Conservation (phyloP, 2,329 filamentous ascomycete species). For the Aspergillus luchuensis region DNA sequence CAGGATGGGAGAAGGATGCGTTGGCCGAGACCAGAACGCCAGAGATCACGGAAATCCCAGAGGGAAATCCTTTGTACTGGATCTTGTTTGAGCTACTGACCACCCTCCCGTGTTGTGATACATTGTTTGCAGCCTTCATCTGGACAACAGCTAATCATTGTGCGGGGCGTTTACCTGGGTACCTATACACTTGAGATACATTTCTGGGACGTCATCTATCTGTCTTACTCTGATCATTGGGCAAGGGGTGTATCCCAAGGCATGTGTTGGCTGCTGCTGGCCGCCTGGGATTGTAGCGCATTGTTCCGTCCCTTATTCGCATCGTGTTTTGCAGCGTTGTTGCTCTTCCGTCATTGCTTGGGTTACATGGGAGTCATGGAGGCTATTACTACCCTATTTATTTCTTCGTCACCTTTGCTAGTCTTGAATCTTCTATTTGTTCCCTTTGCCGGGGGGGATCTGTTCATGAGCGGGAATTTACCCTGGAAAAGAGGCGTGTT, state of each 20-base stretch:
- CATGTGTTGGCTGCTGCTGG: conserved; percentile 16
- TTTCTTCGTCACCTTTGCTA: background rate
- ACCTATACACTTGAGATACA: conserved; percentile 27
- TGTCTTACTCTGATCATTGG: conserved; percentile 13
- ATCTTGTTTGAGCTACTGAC: background rate
- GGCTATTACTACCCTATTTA: background rate
- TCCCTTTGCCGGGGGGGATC: background rate
- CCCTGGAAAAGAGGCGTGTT: conserved; percentile 2
- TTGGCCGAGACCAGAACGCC: background rate
- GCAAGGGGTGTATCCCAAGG: conserved; percentile 15
- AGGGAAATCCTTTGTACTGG: conserved; percentile 5
- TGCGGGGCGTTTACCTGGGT: conserved; percentile 27
- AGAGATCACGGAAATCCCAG: background rate
- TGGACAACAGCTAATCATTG: conserved; percentile 17
- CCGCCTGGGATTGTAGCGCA: conserved; percentile 18
- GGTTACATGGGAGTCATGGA: background rate
- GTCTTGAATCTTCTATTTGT: background rate
- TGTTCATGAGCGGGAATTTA: background rate
- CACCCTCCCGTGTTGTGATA: conserved; percentile 7
- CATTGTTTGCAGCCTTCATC: conserved; percentile 11
- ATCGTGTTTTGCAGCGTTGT: conserved; percentile 13
- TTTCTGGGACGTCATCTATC: conserved; percentile 15
- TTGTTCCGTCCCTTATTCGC: conserved; percentile 18
- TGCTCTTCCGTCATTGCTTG: conserved; percentile 11
- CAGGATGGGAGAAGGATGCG: background rate